These are phyloP conservation scores for Lodderomyces theae DNA, from an alignment of 1,139 yeast species.

Conservation along the genomic window DNA sequence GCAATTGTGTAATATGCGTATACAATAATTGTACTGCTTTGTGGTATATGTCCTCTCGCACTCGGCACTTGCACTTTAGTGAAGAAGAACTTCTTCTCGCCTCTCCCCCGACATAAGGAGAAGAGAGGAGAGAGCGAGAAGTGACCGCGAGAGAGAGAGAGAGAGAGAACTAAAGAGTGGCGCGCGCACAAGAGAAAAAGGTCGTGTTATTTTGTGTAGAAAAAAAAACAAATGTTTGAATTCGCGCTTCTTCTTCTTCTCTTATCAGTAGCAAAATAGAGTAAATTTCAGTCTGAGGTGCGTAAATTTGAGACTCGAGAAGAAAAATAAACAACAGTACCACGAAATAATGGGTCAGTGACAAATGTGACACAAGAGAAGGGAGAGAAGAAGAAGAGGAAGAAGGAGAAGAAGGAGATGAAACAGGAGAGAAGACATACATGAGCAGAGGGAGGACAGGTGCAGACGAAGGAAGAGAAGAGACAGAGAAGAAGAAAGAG, in stretches of 20 bases:
- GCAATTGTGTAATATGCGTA: neutral
- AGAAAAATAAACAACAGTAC: neutral
- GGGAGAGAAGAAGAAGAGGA: neutral
- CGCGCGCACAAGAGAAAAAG: neutral
- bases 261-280: neutral
- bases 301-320: slow-evolving; percentile 1
- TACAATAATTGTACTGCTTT: neutral
- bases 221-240: no score
- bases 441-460: no score
- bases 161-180: slow-evolving; percentile 7
- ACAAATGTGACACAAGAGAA: neutral
- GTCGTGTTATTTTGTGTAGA: slow-evolving; percentile 1
- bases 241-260: neutral
- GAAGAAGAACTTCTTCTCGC: neutral
- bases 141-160: slow-evolving; percentile 2
- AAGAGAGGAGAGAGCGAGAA: slow-evolving; percentile 1
- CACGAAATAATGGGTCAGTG: neutral
- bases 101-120: no score
- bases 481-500: slow-evolving; percentile 6
- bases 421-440: slow-evolving; percentile 2
- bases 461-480: neutral
- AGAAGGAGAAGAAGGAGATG: slow-evolving; percentile 3
- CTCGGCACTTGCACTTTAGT: no score
- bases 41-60: no score
- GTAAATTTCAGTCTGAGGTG: slow-evolving; percentile 1